Percentiles rank a stretch among this genome's conserved stretches.
Conservation (phyloP, 345 rosid species). For the Linum trigynum region DNA sequence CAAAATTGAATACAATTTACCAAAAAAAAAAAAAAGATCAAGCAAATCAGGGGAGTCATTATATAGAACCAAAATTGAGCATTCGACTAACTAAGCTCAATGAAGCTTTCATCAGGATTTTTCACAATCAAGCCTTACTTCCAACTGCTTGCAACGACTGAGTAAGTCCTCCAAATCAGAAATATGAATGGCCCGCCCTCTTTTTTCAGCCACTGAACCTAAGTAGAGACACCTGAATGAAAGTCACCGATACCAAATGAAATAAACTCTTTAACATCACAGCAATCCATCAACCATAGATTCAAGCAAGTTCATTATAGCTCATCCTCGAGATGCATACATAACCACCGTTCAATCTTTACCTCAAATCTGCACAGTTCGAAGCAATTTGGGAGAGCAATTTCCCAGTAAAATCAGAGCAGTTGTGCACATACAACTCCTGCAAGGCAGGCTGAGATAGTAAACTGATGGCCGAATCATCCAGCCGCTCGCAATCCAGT, state of each 20-base stretch:
- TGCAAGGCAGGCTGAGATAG: conserved; percentile 51
- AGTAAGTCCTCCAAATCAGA: conserved; percentile 77
- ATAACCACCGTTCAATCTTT: not conserved
- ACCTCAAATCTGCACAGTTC: conserved; percentile 65
- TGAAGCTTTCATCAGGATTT: not conserved
- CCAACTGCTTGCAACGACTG: conserved; percentile 63
- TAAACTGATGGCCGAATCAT: conserved; percentile 47
- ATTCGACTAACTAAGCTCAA: not conserved
- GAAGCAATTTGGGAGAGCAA: conserved; percentile 70
- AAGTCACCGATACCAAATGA: conserved; percentile 14
- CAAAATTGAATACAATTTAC: too few species aligned
- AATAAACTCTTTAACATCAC: not conserved
- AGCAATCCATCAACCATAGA: not conserved
- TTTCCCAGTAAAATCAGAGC: conserved; percentile 63
- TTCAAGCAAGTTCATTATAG: not conserved
- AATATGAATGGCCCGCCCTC: conserved; percentile 56
- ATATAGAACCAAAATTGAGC: not conserved
- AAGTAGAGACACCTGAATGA: conserved; percentile 53
- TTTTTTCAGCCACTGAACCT: conserved; percentile 80
- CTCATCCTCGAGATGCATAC: not conserved
- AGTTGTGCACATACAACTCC: conserved; percentile 63
- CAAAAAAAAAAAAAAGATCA: not conserved
- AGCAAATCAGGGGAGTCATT: not conserved
- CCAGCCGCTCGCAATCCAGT: conserved; percentile 66
- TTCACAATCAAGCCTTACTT: conserved; percentile 48